Base-by-base conservation (phyloP, 73 alveolate genomes). In the Breviolum minutum region DNA sequence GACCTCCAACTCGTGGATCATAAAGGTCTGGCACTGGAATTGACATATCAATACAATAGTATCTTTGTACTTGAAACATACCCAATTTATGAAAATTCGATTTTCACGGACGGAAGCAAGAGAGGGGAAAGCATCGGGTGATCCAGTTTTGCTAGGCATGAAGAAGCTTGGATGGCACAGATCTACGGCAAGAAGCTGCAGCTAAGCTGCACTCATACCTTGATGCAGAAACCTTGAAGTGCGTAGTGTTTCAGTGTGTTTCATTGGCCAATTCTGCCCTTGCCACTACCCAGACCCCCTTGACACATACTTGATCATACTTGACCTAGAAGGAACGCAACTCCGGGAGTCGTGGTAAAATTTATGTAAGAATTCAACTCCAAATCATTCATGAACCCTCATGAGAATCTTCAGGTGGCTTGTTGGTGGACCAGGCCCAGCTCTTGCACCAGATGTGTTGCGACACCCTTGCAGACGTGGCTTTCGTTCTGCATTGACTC, bases 81-180 rank as follows among this genome's bases (percentile, higher is more conserved):
- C 0, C 5, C 54, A 40, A 40, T 40, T 40, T 40, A 2, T 40
- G 54, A 40, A 40, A 40, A 40, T 40, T 3, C 5, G 54, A 40
- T 40, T 40, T 40, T 0, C 54, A 40, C 0, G 5, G 54, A 40
- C 54, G 54, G 54, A 40, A 40, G 54, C 54, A 40, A 40, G 54
- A 40, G 54, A 40, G 54, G 54, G 54, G 54, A 40, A 40, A 40
- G 54, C 54, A 40, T 40, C 5, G 3, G 54, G 54, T 40, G 54
- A 40, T 40, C 54, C 54, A 40, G 54, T 27, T 32, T 10, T 27
- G 29, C 14, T 80, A 74, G 98, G 90, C 98, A 93, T 63, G 98
- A 93, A 63, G 98, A 93, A 63, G 90, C 98, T n/a, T 93, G 98
- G 98, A 74, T 93, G 98, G 98, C 92, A 16, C 98, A 93, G 82